Base-by-base conservation (phyloP, 768 basidiomycete genomes). In the Stropharia rugosoannulata region DNA sequence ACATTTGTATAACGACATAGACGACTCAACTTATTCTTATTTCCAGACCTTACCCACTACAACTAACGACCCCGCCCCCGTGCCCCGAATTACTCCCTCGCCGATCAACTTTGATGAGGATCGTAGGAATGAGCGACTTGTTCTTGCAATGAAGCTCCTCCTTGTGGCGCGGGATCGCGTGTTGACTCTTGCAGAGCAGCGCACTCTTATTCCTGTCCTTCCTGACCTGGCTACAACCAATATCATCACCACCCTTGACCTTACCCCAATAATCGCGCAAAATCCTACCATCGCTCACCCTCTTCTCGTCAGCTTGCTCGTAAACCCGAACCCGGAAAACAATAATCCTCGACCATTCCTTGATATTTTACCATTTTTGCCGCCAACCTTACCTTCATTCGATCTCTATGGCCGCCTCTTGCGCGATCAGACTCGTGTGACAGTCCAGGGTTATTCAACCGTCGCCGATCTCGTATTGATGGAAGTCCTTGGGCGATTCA, bases 221-320 rank as follows among this genome's bases (percentile, higher is more conserved):
- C 68, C 78, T 10, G 73, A 78, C 49, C 70, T 82, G 15, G 74
- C 74, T 16, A 64, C 71, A 48, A 73, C 80, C 16, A 73, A 73
- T 54, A 75, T 89, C 67, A 78, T 90, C 61, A 85, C 84, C 44
- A 83, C 88, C 13, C 74, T 83, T 57, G 89, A 92, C 71, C 69
- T 91, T 47, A 75, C 84, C 0, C 76, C 83, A 19, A 79, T 91
- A 58, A 82, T 86, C 59, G 79, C 84, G 15, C 73, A 81, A 67
- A 92, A 91, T 68, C 81, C 89, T 49, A 76, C 80, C 55, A 72
- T 92, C 61, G 88, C 88, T 11, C 82, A 87, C 57, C 83, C 86
- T 6, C 77, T 90, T 51, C 73, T 89, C 55, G 76, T 80, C 55
- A 78, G 82, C 22, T 72, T 90, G 38, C 74, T 90, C 43, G 74